Percentiles rank a stretch among this genome's conserved stretches.
Conservation (phyloP, 2,329 filamentous ascomycete species). For the Cordyceps pruinosa region DNA sequence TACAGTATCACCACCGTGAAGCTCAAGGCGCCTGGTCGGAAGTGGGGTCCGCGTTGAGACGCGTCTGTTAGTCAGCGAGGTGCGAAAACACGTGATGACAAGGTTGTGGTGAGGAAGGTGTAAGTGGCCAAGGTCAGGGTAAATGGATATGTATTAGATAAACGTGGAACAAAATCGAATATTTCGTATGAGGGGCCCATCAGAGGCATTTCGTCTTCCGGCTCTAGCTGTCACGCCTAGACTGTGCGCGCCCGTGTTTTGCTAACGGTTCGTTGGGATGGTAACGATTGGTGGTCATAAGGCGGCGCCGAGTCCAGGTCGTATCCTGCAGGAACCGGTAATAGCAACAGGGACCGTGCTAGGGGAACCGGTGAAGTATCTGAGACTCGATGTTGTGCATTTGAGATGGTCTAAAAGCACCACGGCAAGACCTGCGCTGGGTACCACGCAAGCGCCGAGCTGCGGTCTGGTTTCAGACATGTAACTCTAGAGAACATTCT, state of each 20-base stretch:
- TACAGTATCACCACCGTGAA: background rate
- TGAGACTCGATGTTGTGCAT: background rate
- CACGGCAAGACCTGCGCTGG: background rate
- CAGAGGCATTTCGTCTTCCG: too few relatives aligned
- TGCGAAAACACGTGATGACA: conserved; percentile 14
- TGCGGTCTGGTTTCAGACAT: background rate
- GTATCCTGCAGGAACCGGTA: background rate
- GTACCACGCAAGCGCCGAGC: background rate
- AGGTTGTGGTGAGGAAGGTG: background rate
- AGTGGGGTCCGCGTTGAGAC: conserved; percentile 12
- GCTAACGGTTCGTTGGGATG: background rate
- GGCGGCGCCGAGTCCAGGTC: background rate
- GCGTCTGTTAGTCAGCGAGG: conserved; percentile 14
- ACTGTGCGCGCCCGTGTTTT: too few relatives aligned
- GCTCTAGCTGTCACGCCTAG: too few relatives aligned
- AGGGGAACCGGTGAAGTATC: background rate
- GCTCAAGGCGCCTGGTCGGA: background rate
- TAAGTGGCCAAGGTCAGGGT: background rate
- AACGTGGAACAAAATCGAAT: background rate
- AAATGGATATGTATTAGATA: background rate
- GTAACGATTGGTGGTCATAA: background rate
- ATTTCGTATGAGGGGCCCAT: too few relatives aligned
- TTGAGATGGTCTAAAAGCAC: background rate
- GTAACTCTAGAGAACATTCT: background rate
- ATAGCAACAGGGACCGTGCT: too few relatives aligned